Evolutionary conservation across 192 early-diverging fungal genomes (phyloP).

Genomic region (Thoreauomyces humboldtii): DNA sequence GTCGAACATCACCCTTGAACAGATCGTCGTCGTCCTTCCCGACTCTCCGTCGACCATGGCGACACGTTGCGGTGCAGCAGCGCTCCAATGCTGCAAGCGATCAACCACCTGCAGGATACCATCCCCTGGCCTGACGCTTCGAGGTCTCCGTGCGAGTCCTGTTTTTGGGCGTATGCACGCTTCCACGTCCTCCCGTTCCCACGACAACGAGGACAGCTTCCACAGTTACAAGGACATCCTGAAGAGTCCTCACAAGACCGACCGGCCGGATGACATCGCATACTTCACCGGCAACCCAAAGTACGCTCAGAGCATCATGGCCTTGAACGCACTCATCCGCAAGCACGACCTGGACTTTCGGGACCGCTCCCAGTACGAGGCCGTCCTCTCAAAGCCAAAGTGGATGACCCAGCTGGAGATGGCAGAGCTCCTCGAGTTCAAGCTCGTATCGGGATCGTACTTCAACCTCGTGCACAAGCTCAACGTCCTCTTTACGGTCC

Average conservation of each 20-base stretch:
- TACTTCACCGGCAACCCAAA: conserved; percentile 87
- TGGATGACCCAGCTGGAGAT: conserved; percentile 39
- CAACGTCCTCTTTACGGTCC: conserved; percentile 39
- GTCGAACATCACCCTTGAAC: no score
- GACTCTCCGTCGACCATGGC: no score
- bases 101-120: no score
- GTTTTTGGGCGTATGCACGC: no score
- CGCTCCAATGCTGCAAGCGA: no score
- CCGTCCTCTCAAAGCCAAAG: conserved; percentile 1
- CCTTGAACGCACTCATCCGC: conserved; percentile 56
- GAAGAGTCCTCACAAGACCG: conserved; percentile 6
- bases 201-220: background rate
- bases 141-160: no score
- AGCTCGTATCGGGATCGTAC: conserved; percentile 30
- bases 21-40: no score
- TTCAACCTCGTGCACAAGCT: conserved; percentile 39
- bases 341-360: conserved; percentile 32
- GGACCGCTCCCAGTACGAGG: conserved; percentile 30
- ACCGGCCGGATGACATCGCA: conserved; percentile 37
- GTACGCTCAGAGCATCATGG: conserved; percentile 73
- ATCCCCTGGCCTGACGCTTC: no score
- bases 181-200: background rate
- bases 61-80: no score
- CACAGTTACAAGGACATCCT: conserved; percentile 2
- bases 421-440: conserved; percentile 25